These are phyloP conservation scores for Hymenotorrendiella dingleyae DNA, from an alignment of 2,329 filamentous ascomycete genomes.

Conservation along the genomic window DNA sequence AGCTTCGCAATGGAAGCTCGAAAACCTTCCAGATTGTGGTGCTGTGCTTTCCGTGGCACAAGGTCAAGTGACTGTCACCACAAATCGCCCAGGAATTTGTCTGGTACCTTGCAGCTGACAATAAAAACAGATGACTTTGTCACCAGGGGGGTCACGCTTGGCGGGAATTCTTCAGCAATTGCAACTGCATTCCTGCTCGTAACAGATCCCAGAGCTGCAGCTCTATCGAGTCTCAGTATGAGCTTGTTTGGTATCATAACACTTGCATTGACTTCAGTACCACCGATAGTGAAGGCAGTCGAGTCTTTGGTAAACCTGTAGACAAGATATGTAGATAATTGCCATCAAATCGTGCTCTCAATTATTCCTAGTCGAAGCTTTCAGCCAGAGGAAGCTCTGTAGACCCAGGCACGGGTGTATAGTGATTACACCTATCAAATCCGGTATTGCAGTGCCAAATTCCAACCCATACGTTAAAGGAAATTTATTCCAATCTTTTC, in stretches of 20 bases:
- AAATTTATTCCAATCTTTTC: conserved; percentile 16
- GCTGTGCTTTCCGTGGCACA: too few species aligned
- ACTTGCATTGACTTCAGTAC: conserved; percentile 51
- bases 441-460: too few species aligned
- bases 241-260: conserved; percentile 55
- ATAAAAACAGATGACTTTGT: conserved; percentile 50
- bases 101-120: conserved; percentile 15
- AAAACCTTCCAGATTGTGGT: neutral
- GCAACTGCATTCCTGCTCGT: conserved; percentile 51
- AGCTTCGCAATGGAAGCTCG: neutral
- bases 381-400: too few species aligned
- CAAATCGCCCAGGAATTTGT: neutral
- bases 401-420: too few species aligned
- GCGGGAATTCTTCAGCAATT: conserved; percentile 54
- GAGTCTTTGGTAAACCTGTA: conserved; percentile 40
- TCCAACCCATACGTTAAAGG: too few species aligned
- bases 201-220: conserved; percentile 52
- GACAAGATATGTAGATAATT: conserved; percentile 13
- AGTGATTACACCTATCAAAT: too few species aligned
- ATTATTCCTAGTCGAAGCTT: too few species aligned
- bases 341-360: too few species aligned
- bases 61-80: conserved; percentile 1
- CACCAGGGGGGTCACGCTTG: conserved; percentile 55
- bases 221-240: conserved; percentile 55
- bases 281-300: conserved; percentile 43